Conservation (phyloP, 148 eudicot genomes). For the Limonium bicolor region DNA sequence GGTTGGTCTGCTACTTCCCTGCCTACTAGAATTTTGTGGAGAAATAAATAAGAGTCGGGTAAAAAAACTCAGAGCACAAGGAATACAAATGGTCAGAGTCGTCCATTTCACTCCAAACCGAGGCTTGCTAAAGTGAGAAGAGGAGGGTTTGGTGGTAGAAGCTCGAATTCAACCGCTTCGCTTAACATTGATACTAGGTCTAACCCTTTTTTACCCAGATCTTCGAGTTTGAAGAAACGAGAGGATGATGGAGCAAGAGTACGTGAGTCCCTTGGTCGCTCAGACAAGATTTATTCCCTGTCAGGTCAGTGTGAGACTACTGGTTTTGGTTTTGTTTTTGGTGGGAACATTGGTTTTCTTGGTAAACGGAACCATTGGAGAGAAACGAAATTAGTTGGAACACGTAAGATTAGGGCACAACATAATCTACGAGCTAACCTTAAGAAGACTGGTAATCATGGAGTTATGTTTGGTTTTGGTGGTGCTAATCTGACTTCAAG, state of each 20-base stretch:
- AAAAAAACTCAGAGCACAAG: too few species aligned
- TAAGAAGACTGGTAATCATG: conserved; percentile 5
- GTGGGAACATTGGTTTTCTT: neutral
- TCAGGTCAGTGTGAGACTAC: conserved; percentile 7
- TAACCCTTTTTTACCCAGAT: conserved; percentile 15
- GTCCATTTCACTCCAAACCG: conserved; percentile 25
- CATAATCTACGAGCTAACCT: conserved; percentile 6
- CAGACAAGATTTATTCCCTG: conserved; percentile 1
- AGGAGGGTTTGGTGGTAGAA: conserved; percentile 8
- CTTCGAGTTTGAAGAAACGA: conserved; percentile 4
- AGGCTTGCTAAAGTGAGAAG: conserved; percentile 38
- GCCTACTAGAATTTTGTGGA: too few species aligned
- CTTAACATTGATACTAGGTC: conserved; percentile 12
- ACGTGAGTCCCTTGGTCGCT: neutral
- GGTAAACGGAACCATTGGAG: neutral
- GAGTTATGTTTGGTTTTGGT: conserved; percentile 2
- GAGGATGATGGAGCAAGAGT: neutral
- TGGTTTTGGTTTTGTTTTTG: conserved; percentile 24
- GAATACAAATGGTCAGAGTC: neutral
- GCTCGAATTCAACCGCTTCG: conserved; percentile 9
- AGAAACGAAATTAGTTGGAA: neutral
- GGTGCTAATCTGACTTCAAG: neutral
- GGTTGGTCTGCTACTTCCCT: too few species aligned
- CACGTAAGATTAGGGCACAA: too few species aligned
- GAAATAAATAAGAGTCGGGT: too few species aligned